These are phyloP conservation scores for Cinnamomum chago DNA, from an alignment of 164 flowering plant species.

Conservation along the genomic window DNA sequence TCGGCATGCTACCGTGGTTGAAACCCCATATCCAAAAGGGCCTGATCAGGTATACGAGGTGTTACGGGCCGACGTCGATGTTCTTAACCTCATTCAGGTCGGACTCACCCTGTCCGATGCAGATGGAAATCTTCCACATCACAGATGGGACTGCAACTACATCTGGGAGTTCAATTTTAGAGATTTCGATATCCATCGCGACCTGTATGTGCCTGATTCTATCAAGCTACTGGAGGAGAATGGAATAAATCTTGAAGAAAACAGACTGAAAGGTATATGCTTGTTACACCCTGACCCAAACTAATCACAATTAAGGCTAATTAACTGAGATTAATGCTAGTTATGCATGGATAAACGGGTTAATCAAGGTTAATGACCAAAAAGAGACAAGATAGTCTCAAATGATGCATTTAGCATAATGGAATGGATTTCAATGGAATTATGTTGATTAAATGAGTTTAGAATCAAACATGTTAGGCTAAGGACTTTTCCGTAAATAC, in stretches of 20 bases:
- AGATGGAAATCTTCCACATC: slow-evolving; percentile 43
- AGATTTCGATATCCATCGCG: slow-evolving; percentile 40
- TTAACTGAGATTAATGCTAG: no score
- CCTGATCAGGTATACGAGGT: slow-evolving; percentile 25
- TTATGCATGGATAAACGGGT: no score
- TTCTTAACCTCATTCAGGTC: slow-evolving; percentile 44
- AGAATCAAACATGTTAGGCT: no score
- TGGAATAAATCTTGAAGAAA: slow-evolving; percentile 51
- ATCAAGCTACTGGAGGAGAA: slow-evolving; percentile 38
- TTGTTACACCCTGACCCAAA: no score
- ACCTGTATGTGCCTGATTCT: slow-evolving; percentile 37
- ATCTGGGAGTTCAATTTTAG: slow-evolving; percentile 64
- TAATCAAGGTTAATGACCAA: no score
- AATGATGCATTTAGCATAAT: no score
- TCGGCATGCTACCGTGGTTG: slow-evolving; percentile 4
- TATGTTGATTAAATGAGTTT: no score
- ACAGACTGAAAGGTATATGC: slow-evolving; percentile 36
- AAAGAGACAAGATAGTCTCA: no score
- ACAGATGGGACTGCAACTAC: slow-evolving; percentile 26
- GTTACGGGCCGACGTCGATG: slow-evolving; percentile 46
- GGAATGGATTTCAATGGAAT: no score
- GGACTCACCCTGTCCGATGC: slow-evolving; percentile 49
- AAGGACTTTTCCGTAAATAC: no score
- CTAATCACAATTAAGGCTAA: no score
- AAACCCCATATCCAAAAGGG: not conserved